Evolutionary conservation across 306 rosid species (phyloP), one percentile per base, ranked within the genome.

Genomic region (Malus orientalis): DNA sequence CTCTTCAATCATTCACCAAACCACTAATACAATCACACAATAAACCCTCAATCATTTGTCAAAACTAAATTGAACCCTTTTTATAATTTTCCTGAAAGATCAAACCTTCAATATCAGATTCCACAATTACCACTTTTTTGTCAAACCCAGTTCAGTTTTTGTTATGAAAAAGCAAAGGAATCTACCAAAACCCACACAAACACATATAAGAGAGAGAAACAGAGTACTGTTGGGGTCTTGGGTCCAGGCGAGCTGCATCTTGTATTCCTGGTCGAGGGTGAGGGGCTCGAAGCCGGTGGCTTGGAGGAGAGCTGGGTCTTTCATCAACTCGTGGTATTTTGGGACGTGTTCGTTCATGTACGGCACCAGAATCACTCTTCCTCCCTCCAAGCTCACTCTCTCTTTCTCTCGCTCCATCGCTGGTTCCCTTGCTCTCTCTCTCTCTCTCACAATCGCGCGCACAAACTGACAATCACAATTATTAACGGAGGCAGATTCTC

Each of bases 241-340:
- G 55, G 86, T 87, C 97, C 97, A 95, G 1, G 98, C 88, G 69
- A 89, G 89, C 84, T 89, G 97, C 97, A 95, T 95, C 71, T 79
- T 86, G 78, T 83, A 95, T 78, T 95, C 97, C 79, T 90, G 89
- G 5, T 90, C 82, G 16, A 95, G 93, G 54, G 93, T 77, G 58
- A 95, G 96, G 51, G 97, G 97, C 13, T 95, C 98, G 23, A 97
- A 92, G 14, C 81, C 96, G 0, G 98, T 95, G 83, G 97, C 97
- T 83, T 90, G 80, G 74, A 92, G 98, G 22, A 95, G 91, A 74
- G 87, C 84, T 3, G 91, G 91, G 81, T 90, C 87, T 81, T 84
- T 87, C 98, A 95, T 92, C 98, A 97, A 95, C 3, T 76, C 54
- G 25, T 92, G 98, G 82, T 95, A 95, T 74, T 84, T 87, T 1